A percentile compares a stretch with the other conserved stretches of the same genome.
Conservation (phyloP, 2,329 filamentous ascomycete genomes). For the Chaetomiaceae sp. region DNA sequence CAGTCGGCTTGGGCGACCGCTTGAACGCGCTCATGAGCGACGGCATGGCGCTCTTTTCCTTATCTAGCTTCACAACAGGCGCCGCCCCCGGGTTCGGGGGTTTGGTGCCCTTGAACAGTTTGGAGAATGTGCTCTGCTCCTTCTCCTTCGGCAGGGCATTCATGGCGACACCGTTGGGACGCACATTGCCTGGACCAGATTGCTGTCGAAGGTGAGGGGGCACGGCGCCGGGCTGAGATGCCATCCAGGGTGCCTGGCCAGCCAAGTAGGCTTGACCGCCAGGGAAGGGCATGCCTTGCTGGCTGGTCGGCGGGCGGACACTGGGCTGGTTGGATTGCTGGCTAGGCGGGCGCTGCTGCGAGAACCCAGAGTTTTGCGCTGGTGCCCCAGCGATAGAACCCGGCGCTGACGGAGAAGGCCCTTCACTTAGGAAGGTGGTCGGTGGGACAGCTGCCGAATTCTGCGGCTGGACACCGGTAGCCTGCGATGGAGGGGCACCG, state of each 20-base stretch:
- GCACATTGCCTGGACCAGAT: constrained; percentile 6
- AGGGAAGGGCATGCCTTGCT: constrained; percentile 5
- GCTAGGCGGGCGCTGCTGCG: constrained; percentile 9
- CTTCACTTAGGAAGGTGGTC: constrained; percentile 1
- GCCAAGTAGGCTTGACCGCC: constrained; percentile 6
- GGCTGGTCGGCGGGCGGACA: background rate
- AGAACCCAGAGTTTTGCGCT: background rate
- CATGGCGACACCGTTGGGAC: constrained; percentile 11
- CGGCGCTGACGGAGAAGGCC: constrained; percentile 1
- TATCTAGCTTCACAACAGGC: constrained; percentile 17
- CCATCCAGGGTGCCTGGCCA: constrained; percentile 12
- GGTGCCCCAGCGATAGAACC: constrained; percentile 9
- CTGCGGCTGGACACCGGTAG: background rate
- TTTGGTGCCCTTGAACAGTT: constrained; percentile 23
- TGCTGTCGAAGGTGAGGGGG: constrained; percentile 9
- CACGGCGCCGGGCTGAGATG: constrained; percentile 7
- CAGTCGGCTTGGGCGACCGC: constrained; percentile 14
- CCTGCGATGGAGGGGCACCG: background rate
- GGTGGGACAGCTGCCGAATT: background rate
- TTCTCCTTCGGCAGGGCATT: constrained; percentile 19
- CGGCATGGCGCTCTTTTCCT: constrained; percentile 20
- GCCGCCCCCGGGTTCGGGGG: constrained; percentile 1
- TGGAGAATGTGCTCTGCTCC: constrained; percentile 26
- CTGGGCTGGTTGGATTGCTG: constrained; percentile 16
- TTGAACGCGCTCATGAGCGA: constrained; percentile 23